Base-by-base conservation (phyloP, 805 yeast species). In the Pichia cabralensis region DNA sequence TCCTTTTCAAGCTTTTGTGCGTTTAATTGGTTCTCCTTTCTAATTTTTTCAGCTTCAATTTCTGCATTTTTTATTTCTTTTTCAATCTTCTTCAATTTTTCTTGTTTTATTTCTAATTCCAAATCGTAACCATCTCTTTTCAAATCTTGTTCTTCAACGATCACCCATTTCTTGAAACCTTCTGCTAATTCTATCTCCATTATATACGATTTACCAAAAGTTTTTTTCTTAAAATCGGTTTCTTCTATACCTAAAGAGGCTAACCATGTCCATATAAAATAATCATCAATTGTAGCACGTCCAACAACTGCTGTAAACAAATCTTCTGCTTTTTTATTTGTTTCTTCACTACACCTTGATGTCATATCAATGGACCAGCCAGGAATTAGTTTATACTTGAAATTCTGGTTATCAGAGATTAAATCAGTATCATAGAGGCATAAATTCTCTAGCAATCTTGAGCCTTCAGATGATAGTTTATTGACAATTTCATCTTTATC, bases 211-310 rank as follows among this genome's bases (percentile, higher is more conserved):
- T 92, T 69, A 8, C 95, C 95, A 61, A 85, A 85, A 2, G 78
- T 55, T 22, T 69, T 68, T 53, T 80, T 80, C 45, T 75, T 74
- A 17, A 62, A 55, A 22, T 68, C 64, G 0, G 85, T 72, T 49
- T 82, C 80, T 50, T 85, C 95, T 22, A 76, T 67, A 0, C 83
- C 83, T 17, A 84, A 52, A 2, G 85, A 70, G 1, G 86, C 74
- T 49, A 84, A 62, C 95, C 95, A 85, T 1, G 95, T 72, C 95
- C 95, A 85, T 20, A 84, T 82, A 49, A 78, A 85, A 54, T 80
- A 85, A 54, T 85, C 95, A 54, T 83, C 94, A 14, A 85, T 73
- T 6, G 82, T 68, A 1, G 81, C 78, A 39, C 81, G 69, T 8
- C 71, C 60, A 8, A 82, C 65, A n/a, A 52, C 49, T 2, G 68